Conservation (phyloP, 257 asterid species). For the Orobanche coerulescens region DNA sequence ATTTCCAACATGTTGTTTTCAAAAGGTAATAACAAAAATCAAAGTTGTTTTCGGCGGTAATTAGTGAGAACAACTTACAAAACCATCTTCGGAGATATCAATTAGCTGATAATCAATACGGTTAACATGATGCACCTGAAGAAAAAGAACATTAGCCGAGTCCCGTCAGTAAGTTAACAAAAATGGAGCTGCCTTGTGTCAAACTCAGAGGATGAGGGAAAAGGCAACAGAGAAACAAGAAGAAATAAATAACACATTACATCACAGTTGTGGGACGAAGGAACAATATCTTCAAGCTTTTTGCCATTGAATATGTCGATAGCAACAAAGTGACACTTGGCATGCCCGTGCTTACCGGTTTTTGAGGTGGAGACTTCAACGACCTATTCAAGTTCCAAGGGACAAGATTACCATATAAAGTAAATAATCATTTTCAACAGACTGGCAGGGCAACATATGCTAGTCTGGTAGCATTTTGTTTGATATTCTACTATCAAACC, state of each 20-base stretch:
- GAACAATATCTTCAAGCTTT: conserved; percentile 68
- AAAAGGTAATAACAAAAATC: neutral
- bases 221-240: neutral
- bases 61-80: conserved; percentile 41
- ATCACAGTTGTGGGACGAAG: conserved; percentile 67
- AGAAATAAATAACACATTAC: conserved; percentile 20
- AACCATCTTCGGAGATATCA: conserved; percentile 82
- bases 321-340: conserved; percentile 66
- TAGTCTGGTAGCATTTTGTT: neutral
- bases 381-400: conserved; percentile 29
- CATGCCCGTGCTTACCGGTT: conserved; percentile 69
- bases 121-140: conserved; percentile 59
- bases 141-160: conserved; percentile 3
- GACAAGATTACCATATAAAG: neutral
- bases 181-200: neutral
- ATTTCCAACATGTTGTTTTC: neutral
- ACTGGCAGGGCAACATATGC: neutral
- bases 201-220: neutral
- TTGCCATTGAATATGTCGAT: conserved; percentile 55
- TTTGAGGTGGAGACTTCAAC: conserved; percentile 66
- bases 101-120: conserved; percentile 59
- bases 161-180: neutral
- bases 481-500: neutral
- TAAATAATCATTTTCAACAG: neutral
- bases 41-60: neutral